Evolutionary conservation across 1,139 yeast genomes (phyloP), one percentile per base, ranked within the genome.

Genomic region (Diutina rugosa): DNA sequence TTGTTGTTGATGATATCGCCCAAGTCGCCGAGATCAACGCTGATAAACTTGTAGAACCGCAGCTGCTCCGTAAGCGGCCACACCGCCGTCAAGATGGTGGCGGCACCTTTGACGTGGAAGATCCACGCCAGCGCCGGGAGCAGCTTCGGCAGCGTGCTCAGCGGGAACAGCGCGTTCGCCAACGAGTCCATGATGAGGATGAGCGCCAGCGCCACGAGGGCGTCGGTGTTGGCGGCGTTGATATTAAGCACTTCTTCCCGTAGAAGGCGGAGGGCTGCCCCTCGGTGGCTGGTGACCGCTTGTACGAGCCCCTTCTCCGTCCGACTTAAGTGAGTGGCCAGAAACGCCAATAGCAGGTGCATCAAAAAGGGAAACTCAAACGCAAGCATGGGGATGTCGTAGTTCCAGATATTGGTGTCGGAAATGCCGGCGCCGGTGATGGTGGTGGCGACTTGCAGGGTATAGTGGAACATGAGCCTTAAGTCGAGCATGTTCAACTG

Each of bases 61-160:
- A 90, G 85, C 7, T 84, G 78, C 61, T 87, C 91, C 16, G 95
- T 89, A 57, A 90, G 73, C 3, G 97, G 97, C 88, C 97, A 90
- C 16, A 90, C 96, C 0, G 97, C 96, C 0, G 96, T 87, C 57
- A 91, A 74, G 55, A 91, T 91, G 0, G 97, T 91, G 4, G 97
- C 97, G 0, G 97, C 97, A 28, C 97, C 98, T 64, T 95, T 88
- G 14, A 91, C 97, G 66, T 91, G 97, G 73, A 90, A 93, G 58
- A 91, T 85, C 98, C 98, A 91, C 0, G 97, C 96, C 7, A 93
- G 85, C 1, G 97, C 93, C 1, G 97, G 96, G 57, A 90, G 72
- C 5, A 89, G 80, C 62, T 82, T 83, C 4, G 79, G 79, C 4
- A 77, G 72, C 38, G 85, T 78, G 3, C 84, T 76, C 5, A 81